These are phyloP conservation scores for Trichoderma simmonsii DNA, from an alignment of 2,329 filamentous ascomycete genomes.

Conservation along the genomic window DNA sequence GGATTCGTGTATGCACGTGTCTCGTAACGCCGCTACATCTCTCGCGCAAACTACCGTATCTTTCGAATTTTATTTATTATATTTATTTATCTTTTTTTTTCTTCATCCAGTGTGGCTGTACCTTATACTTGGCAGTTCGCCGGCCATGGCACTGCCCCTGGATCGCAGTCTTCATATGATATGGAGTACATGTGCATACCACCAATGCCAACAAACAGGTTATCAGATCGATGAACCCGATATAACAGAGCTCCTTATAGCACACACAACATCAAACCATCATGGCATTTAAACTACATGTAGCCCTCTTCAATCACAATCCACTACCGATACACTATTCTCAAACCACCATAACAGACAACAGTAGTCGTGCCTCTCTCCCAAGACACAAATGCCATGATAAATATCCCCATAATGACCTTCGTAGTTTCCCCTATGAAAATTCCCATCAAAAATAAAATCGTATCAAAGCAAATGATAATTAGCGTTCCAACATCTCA, in stretches of 20 bases:
- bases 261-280: not conserved
- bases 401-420: not conserved
- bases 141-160: not conserved
- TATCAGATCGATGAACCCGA: not conserved
- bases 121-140: too few relatives aligned
- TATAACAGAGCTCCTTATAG: not conserved
- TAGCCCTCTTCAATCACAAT: not conserved
- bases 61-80: not conserved
- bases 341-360: not conserved
- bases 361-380: not conserved
- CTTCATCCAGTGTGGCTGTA: not conserved
- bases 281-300: not conserved
- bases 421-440: not conserved
- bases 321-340: not conserved
- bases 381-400: not conserved
- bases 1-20: not conserved
- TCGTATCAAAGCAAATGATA: not conserved
- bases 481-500: not conserved
- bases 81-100: not conserved
- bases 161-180: not conserved
- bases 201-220: too few relatives aligned
- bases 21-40: not conserved
- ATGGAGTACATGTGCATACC: not conserved
- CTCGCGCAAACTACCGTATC: not conserved
- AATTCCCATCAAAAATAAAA: constrained; percentile 8